These are phyloP conservation scores for Trebouxia sp. DNA, from an alignment of 139 green algal genomes.

Conservation along the genomic window DNA sequence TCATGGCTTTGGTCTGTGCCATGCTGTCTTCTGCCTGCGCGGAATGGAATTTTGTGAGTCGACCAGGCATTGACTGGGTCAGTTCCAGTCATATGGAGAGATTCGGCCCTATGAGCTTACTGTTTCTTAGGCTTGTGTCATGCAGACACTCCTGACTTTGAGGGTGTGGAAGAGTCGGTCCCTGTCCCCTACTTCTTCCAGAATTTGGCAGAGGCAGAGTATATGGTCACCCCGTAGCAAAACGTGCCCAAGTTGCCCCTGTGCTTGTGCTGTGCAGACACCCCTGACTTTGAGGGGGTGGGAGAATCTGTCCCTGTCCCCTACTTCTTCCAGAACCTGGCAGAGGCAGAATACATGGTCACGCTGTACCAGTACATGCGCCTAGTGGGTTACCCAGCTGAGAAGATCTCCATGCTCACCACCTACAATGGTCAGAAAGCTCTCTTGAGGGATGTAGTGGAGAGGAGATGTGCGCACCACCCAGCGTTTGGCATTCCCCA, in stretches of 20 bases:
- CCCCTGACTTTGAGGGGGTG: conserved; percentile 74
- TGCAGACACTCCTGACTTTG: conserved; percentile 59
- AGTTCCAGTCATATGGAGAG: too few relatives aligned
- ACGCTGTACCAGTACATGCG: conserved; percentile 92
- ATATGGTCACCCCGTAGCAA: conserved; percentile 84
- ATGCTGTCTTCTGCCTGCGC: too few relatives aligned
- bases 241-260: too few relatives aligned
- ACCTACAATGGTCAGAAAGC: conserved; percentile 98
- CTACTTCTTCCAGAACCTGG: conserved; percentile 98
- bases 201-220: conserved; percentile 96
- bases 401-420: conserved; percentile 94
- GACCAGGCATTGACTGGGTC: too few relatives aligned
- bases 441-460: conserved; percentile 92
- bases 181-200: conserved; percentile 94
- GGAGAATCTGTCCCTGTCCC: conserved; percentile 84
- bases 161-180: conserved; percentile 81
- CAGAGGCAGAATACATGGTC: conserved; percentile 93
- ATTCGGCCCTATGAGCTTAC: too few relatives aligned
- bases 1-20: too few relatives aligned
- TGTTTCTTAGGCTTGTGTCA: conserved; percentile 89
- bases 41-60: too few relatives aligned
- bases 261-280: conserved; percentile 79
- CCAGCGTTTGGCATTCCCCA: conserved; percentile 82
- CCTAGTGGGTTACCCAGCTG: conserved; percentile 90
- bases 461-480: conserved; percentile 83